Evolutionary conservation across 495 filamentous ascomycete species (phyloP), one percentile per base, ranked within the genome.

Genomic region (Xylaria sp.): DNA sequence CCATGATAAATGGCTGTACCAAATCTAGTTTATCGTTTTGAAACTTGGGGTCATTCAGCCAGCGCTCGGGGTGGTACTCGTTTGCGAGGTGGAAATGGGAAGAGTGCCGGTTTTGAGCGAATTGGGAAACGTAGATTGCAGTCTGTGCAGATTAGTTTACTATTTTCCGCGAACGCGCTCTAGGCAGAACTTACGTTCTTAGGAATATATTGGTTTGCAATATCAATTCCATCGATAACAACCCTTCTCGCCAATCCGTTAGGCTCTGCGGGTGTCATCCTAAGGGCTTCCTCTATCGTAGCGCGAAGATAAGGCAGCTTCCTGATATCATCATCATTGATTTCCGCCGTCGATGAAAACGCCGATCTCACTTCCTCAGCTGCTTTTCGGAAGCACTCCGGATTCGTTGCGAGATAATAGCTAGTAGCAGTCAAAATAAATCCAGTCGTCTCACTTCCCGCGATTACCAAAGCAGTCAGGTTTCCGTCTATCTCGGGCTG

Each of bases 1-100:
- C 57, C 57, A 40, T 37, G 35, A 61, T 40, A n/a, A 61, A 61
- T 24, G 57, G 57, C 19, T 61, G 57, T 9, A 61, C 57, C n/a
- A 40, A 2, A 12, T 61, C 57, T 4, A 61, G 15, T 40, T 37
- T 40, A 40, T 61, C 57, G n/a, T 40, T 31, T 15, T 40, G 15
- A 31, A 61, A 61, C 35, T 9, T 41, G 9, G 57, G 57, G 35
- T 61, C 57, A 24, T 61, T 61, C 57, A 61, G 4, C 57, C 57
- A 61, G 5, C 57, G 57, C 35, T 61, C 57, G 8, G 57, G 57
- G 35, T 41, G 57, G 11, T 41, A 61, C 6, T 61, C 57, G 11
- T 61, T 19, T 2, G 57, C 33, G 6, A 61, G 57, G n/a, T 61
- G 35, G n/a, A 61, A 61, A 24, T 61, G 5, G 24, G 33, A 40